Evolutionary conservation across 345 rosid species (phyloP), one percentile per base, ranked within the genome.

Genomic region (Noccaea caerulescens): DNA sequence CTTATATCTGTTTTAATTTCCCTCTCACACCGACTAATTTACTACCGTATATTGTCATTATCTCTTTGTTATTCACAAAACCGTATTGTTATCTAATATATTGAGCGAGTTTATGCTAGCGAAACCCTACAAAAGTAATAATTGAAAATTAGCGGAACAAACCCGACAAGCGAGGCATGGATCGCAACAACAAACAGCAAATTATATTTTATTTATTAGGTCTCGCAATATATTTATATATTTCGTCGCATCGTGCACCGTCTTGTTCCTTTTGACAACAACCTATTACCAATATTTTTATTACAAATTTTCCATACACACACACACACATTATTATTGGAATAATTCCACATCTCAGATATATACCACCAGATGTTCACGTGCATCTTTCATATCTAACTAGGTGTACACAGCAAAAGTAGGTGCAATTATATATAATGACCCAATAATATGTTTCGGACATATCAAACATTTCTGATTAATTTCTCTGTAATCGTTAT

Each of bases 371-470:
- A 58, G n/a, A 65, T 58, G 72, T 73, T 58, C 68, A 58, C 72
- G 77, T 73, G 77, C 77, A 66, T 58, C 5, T 54, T 25, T 58
- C 55, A 66, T 49, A 73, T 66, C 77, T 66, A 73, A 20, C 72
- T 68, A 18, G 6, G 41, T 61, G 37, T 50, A 58, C 72, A 58
- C 59, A 58, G 0, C 47, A 33, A 55, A 72, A 20, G 57, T 54
- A 63, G 64, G 33, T 54, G 70, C 49, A 25, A 23, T 23, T 62
- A 14, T 71, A 14, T 3, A 25, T 11, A 6, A 27, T 30, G 25
- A 62, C 36, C 25, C 61, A 51, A 41, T 56, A 33, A 34, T 12
- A 43, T 20, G 42, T 20, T 42, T 41, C 16, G 8, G 13, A 2
- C 61, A 36, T 32, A 10, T 12, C 4, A 8, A 9, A 30, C 37